Base-by-base conservation (phyloP, 2,329 filamentous ascomycete genomes). In the Hypoxylon sp. region DNA sequence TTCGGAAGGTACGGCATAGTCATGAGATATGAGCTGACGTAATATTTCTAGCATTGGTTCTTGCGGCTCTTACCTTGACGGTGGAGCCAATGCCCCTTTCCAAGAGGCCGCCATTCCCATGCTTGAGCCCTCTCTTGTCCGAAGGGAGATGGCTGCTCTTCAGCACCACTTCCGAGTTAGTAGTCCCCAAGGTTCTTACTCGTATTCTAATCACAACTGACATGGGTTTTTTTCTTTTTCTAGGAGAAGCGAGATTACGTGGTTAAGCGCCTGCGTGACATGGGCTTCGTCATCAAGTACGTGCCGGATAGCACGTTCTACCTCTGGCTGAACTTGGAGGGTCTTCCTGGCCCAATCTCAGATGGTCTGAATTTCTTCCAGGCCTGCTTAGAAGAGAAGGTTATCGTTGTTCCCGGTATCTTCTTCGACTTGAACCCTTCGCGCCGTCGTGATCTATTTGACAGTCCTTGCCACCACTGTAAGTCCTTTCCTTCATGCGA, bases 301-400 rank as follows among this genome's bases (percentile, higher is more conserved):
- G 88, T 94, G 65, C 95, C 95, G 0, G 92, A 98, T 81, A 93
- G 91, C 68, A 98, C 95, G 0, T 98, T 98, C 81, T 98, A 98
- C 84, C 88, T 98, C 74, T 97, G 87, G 87, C 81, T 89, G 67
- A 88, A 86, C 82, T 90, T 88, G 74, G 90, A 85, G 80, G 86
- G 87, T 52, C 84, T 96, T 2, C 93, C 95, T 0, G 87, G 87
- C n/a, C 88, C 90, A 68, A 97, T 98, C 79, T 91, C 92, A 66
- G 95, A 98, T 79, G 95, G 95, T 8, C 84, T 98, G 76, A 97
- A 97, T 84, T 98, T 98, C 87, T 98, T 98, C 89, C 90, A 96
- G 79, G 94, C 94, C 31, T 96, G 96, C 78, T 84, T 98, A 48
- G 90, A 92, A 77, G 94, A 98, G 85, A 97, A 97, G 86, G 93